phyloP scores from a whole-genome alignment of 1,139 yeast species.

The Ogataea hybrid region DNA sequence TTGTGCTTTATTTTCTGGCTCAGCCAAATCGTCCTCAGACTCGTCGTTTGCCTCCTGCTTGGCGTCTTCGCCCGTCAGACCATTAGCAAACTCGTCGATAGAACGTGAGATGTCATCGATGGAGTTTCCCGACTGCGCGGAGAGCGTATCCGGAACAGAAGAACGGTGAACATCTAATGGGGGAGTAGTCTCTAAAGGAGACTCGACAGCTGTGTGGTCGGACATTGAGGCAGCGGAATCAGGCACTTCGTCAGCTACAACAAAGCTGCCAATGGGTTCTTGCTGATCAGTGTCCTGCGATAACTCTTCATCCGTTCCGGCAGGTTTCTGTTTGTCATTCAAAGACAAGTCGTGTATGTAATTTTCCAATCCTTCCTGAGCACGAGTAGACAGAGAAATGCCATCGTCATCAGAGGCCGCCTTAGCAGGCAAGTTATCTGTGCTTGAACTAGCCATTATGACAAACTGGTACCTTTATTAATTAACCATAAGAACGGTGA shows the following conservation, averaged over 20 bases:
- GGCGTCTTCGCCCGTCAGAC: slow-evolving; percentile 1
- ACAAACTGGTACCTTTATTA: background rate
- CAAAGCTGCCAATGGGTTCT: no score
- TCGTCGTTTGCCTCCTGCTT: background rate
- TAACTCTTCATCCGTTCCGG: no score
- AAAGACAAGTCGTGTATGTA: no score
- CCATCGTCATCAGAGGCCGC: background rate
- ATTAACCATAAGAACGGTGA: slow-evolving; percentile 2
- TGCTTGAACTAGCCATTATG: background rate
- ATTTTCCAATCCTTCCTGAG: no score
- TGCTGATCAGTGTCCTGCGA: no score
- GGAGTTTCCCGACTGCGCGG: slow-evolving; percentile 6
- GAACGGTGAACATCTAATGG: slow-evolving; percentile 2
- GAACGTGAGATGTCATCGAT: slow-evolving; percentile 17
- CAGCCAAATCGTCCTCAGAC: background rate
- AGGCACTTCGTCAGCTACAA: no score
- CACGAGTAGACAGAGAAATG: no score
- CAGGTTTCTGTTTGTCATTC: no score
- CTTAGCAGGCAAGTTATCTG: background rate
- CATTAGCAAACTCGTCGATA: slow-evolving; percentile 16
- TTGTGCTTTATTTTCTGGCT: background rate
- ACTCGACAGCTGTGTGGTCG: background rate
- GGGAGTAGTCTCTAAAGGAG: slow-evolving; percentile 3
- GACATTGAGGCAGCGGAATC: background rate
- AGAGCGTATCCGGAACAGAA: background rate